Conservation (phyloP, 345 rosid species). For the Citrus hindsii region DNA sequence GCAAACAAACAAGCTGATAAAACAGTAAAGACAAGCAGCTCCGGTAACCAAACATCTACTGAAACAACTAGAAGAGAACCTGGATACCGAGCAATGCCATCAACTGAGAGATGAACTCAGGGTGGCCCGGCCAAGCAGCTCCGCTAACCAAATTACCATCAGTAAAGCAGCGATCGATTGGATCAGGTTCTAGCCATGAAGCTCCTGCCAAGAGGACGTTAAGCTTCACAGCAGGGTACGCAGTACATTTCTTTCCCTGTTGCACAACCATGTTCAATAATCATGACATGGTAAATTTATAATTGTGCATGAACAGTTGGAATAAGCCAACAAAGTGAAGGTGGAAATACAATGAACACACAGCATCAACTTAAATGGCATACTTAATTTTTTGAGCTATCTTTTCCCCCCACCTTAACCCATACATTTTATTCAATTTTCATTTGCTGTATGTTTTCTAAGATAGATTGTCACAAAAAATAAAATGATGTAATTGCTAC, state of each 20-base stretch:
- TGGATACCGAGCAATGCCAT: conserved; percentile 69
- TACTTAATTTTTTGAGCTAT: too few relatives aligned
- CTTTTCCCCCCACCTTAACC: too few relatives aligned
- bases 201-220: conserved; percentile 72
- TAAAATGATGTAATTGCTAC: background rate
- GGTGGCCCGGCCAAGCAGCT: conserved; percentile 95
- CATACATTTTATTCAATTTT: background rate
- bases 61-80: conserved; percentile 44
- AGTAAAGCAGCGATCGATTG: conserved; percentile 70
- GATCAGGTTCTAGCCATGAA: conserved; percentile 85
- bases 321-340: background rate
- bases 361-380: background rate
- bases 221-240: conserved; percentile 89
- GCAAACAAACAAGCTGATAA: background rate
- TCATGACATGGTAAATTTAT: background rate
- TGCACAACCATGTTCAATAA: background rate
- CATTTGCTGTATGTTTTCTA: background rate
- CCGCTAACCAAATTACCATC: conserved; percentile 88
- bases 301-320: background rate
- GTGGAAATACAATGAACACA: background rate
- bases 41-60: too few relatives aligned
- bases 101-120: conserved; percentile 70
- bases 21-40: background rate
- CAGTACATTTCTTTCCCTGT: conserved; percentile 87
- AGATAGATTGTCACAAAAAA: background rate